Base-by-base conservation (phyloP, 1,284 basidiomycete genomes). In the Athelia psychrophila region DNA sequence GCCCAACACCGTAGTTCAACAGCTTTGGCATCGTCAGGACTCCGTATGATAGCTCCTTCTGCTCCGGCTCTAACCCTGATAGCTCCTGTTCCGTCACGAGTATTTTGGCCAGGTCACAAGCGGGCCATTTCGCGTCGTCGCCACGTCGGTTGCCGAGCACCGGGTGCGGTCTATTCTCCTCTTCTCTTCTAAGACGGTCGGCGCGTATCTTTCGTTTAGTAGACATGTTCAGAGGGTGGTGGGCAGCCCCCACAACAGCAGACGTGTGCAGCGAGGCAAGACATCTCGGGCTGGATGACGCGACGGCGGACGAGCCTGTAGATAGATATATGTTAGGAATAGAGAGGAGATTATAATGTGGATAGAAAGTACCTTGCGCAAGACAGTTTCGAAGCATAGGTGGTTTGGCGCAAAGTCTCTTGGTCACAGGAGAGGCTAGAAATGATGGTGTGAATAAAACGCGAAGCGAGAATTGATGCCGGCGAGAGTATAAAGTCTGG, bases 101-200 rank as follows among this genome's bases (percentile, higher is more conserved):
- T 54, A 81, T 71, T 56, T 76, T 75, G 23, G 82, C 80, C 48
- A 92, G 80, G 68, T 84, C 78, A 62, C 81, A 83, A 25, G 74
- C 70, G 22, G 68, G 60, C 88, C 89, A 93, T 64, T 81, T 84
- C 53, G 70, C 62, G 51, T 84, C 80, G 54, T 87, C 79, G 50
- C 78, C 78, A 4, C 79, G 74, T 38, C 81, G 76, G 20, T 79
- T 81, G 3, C 92, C 92, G 2, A 93, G 80, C 6, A 94, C 78
- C 49, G 87, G 80, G 59, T 88, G 86, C 13, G 91, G 84, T 24
- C 75, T 74, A 45, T 67, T 70, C 56, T 82, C 74, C 22, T 70
- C 70, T 54, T 78, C 78, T 45, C 69, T 68, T 51, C 75, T 66
- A 44, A 79, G n/a, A 42, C 38, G 38, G n/a, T 42, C 38, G 20